These are phyloP conservation scores for Trypanosoma brucei DNA, from an alignment of 208 protist genomes.

Conservation along the genomic window DNA sequence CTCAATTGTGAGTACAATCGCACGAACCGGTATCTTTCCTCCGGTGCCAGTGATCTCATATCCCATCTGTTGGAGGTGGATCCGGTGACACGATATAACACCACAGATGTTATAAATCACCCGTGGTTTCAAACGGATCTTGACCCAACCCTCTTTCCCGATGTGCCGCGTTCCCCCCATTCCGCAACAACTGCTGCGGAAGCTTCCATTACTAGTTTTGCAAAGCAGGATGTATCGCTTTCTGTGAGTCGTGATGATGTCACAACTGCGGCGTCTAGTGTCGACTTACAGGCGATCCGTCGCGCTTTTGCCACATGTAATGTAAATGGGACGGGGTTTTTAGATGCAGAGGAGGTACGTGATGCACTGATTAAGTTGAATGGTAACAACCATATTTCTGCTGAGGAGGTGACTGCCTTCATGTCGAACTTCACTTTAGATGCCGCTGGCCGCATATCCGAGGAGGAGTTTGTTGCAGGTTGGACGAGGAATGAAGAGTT, in stretches of 20 bases:
- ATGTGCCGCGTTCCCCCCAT: constrained; percentile 14
- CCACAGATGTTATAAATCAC: constrained; percentile 70
- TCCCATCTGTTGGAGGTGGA: constrained; percentile 62
- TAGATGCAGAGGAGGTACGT: constrained; percentile 74
- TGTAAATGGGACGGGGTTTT: constrained; percentile 70
- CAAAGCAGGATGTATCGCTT: background rate
- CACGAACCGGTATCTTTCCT: constrained; percentile 71
- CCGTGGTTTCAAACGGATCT: constrained; percentile 81
- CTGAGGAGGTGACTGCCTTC: constrained; percentile 69
- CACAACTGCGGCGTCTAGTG: constrained; percentile 25
- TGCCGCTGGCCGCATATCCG: constrained; percentile 70
- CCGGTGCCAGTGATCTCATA: constrained; percentile 69
- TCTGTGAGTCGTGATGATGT: constrained; percentile 21
- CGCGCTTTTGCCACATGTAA: constrained; percentile 76
- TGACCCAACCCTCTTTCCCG: constrained; percentile 56
- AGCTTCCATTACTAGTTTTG: background rate
- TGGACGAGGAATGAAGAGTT: constrained; percentile 74
- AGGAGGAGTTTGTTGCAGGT: constrained; percentile 83
- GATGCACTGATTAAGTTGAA: constrained; percentile 90
- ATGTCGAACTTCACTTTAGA: constrained; percentile 80
- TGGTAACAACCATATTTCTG: constrained; percentile 43
- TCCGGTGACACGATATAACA: constrained; percentile 57
- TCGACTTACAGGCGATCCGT: constrained; percentile 49
- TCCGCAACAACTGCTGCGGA: constrained; percentile 28
- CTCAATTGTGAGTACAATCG: constrained; percentile 83